phyloP scores from a whole-genome alignment of 2,329 filamentous ascomycete species.

The Trichoderma afroharzianum region DNA sequence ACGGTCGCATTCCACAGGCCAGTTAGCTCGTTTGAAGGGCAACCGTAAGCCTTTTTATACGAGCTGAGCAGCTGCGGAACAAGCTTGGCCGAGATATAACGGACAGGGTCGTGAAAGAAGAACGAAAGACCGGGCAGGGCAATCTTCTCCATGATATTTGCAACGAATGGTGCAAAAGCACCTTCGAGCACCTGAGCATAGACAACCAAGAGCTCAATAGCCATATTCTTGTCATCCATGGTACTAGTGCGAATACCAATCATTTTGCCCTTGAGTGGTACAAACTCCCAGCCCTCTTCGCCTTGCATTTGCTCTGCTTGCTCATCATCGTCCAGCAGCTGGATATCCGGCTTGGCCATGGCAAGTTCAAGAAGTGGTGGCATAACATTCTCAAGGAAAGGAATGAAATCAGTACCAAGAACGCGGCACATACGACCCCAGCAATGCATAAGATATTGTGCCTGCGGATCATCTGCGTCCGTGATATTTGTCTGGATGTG shows the following conservation, averaged over 20 bases:
- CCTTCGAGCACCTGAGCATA: constrained; percentile 95
- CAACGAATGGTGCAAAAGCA: constrained; percentile 86
- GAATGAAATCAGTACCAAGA: constrained; percentile 82
- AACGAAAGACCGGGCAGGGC: constrained; percentile 90
- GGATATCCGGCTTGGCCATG: constrained; percentile 93
- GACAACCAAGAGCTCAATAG: constrained; percentile 96
- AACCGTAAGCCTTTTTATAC: constrained; percentile 87
- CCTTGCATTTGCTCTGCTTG: constrained; percentile 89
- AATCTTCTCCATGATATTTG: constrained; percentile 94
- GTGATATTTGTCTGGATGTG: constrained; percentile 82
- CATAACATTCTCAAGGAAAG: constrained; percentile 90
- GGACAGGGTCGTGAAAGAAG: constrained; percentile 98
- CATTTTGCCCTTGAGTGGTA: constrained; percentile 94
- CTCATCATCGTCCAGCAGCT: constrained; percentile 91
- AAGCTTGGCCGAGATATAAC: constrained; percentile 90
- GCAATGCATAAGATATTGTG: constrained; percentile 96
- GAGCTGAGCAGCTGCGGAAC: constrained; percentile 90
- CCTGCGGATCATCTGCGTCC: constrained; percentile 91
- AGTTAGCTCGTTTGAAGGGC: constrained; percentile 73
- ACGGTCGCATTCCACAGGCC: constrained; percentile 81
- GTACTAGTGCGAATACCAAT: constrained; percentile 97
- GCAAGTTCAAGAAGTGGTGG: constrained; percentile 87
- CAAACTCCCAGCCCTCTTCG: constrained; percentile 95
- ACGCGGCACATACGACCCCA: constrained; percentile 99
- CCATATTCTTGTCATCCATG: constrained; percentile 98